These are phyloP conservation scores for Danielia oregonensis DNA, from an alignment of 805 yeast genomes.

Conservation along the genomic window DNA sequence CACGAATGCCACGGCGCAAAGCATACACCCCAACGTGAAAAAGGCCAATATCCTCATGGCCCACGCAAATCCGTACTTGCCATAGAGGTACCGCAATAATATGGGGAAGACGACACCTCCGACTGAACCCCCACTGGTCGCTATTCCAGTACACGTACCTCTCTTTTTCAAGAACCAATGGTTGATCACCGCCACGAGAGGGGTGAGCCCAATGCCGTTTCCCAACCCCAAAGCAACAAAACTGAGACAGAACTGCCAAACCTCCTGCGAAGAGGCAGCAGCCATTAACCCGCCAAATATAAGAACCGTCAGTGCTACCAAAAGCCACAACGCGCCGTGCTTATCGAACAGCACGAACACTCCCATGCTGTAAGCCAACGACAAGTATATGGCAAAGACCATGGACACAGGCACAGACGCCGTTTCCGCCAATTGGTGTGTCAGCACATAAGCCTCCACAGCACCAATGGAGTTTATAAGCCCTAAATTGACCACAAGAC, in stretches of 20 bases:
- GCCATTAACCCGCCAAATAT: not conserved
- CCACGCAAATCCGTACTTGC: too few relatives aligned
- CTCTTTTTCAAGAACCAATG: not conserved
- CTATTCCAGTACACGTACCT: not conserved
- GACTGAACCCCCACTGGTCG: not conserved
- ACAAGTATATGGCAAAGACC: not conserved
- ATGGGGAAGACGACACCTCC: not conserved
- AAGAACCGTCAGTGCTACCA: not conserved
- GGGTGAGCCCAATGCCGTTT: not conserved
- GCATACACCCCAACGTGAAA: too few relatives aligned
- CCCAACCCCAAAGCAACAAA: not conserved
- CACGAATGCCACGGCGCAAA: too few relatives aligned
- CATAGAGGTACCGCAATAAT: too few relatives aligned
- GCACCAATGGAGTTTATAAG: conserved; percentile 1
- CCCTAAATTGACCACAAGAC: not conserved
- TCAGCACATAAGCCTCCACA: not conserved
- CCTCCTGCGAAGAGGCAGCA: not conserved
- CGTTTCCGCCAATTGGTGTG: not conserved
- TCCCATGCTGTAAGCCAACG: not conserved
- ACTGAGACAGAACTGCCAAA: not conserved
- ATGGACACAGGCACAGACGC: not conserved
- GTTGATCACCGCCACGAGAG: not conserved
- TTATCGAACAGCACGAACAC: not conserved
- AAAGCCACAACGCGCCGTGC: not conserved
- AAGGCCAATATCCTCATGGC: too few relatives aligned